phyloP scores from a whole-genome alignment of 345 rosid species.

The Erodium maritimum region DNA sequence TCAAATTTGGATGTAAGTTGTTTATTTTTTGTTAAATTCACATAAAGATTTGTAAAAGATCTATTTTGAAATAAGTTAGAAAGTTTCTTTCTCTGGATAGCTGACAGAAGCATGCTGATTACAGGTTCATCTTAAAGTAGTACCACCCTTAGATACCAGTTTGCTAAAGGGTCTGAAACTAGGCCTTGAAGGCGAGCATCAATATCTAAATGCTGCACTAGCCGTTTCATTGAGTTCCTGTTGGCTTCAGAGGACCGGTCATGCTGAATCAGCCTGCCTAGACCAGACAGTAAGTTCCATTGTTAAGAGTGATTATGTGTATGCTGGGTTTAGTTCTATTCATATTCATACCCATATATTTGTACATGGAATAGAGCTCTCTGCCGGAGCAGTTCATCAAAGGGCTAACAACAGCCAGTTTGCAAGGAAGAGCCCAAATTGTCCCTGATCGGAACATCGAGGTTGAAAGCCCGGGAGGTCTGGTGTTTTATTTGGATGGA shows the following conservation, averaged over 20 bases:
- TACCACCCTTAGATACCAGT: constrained; percentile 43
- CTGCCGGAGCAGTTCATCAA: constrained; percentile 73
- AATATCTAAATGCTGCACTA: constrained; percentile 79
- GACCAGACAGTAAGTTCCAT: constrained; percentile 38
- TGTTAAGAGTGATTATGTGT: neutral
- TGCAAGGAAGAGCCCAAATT: constrained; percentile 94
- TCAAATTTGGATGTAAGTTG: constrained; percentile 53
- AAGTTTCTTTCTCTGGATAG: neutral
- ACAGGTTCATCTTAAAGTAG: constrained; percentile 70
- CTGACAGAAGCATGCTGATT: constrained; percentile 9
- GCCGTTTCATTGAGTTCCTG: constrained; percentile 62
- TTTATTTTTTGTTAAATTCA: neutral
- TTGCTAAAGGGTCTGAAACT: constrained; percentile 62
- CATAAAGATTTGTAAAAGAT: neutral
- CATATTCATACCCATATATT: constrained; percentile 4
- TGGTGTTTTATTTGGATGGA: constrained; percentile 86
- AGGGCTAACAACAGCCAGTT: constrained; percentile 68
- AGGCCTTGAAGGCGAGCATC: constrained; percentile 92
- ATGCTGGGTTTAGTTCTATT: constrained; percentile 3
- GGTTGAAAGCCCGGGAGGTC: constrained; percentile 38
- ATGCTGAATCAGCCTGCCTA: constrained; percentile 30
- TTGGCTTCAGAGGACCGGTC: constrained; percentile 81
- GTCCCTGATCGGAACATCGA: constrained; percentile 48
- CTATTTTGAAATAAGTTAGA: constrained; percentile 1
- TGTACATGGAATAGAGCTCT: constrained; percentile 34